phyloP scores from a whole-genome alignment of 495 filamentous ascomycete genomes.

The Penicillium steckii region DNA sequence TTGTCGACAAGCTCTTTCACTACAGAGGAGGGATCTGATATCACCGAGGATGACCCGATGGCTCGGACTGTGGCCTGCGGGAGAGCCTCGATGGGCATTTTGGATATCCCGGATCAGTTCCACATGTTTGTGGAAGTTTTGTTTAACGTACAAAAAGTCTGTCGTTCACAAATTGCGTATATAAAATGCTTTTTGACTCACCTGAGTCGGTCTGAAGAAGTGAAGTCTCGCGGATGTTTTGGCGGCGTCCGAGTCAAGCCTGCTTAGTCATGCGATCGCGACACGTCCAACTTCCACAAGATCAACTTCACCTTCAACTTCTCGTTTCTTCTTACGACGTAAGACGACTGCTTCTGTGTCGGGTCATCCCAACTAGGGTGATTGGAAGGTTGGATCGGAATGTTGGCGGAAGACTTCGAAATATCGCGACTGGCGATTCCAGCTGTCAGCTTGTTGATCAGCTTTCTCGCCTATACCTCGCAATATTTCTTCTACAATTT shows the following conservation, averaged over 20 bases:
- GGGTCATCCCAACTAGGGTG: too few relatives aligned
- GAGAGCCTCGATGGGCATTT: constrained; percentile 67
- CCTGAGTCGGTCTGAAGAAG: too few relatives aligned
- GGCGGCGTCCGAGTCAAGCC: background rate
- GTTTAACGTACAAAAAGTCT: background rate
- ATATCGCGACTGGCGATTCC: constrained; percentile 58
- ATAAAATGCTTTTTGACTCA: too few relatives aligned
- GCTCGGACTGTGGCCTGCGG: constrained; percentile 60
- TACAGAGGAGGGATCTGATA: constrained; percentile 69
- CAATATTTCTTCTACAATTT: constrained; percentile 80
- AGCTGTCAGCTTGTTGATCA: constrained; percentile 63
- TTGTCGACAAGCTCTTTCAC: constrained; percentile 95
- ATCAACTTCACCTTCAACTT: constrained; percentile 1
- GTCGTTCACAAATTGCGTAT: too few relatives aligned
- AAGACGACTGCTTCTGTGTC: too few relatives aligned
- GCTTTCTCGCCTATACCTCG: constrained; percentile 79
- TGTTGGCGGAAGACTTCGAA: constrained; percentile 25
- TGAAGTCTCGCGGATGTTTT: background rate
- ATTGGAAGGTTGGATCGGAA: constrained; percentile 13
- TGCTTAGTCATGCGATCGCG: constrained; percentile 21
- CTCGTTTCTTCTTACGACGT: constrained; percentile 1
- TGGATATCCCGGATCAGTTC: constrained; percentile 11
- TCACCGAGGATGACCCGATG: constrained; percentile 70
- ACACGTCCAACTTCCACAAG: constrained; percentile 8
- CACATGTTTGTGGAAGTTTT: constrained; percentile 5